Conservation (phyloP, 2,329 filamentous ascomycete species). For the Paraconiothyrium brasiliense region DNA sequence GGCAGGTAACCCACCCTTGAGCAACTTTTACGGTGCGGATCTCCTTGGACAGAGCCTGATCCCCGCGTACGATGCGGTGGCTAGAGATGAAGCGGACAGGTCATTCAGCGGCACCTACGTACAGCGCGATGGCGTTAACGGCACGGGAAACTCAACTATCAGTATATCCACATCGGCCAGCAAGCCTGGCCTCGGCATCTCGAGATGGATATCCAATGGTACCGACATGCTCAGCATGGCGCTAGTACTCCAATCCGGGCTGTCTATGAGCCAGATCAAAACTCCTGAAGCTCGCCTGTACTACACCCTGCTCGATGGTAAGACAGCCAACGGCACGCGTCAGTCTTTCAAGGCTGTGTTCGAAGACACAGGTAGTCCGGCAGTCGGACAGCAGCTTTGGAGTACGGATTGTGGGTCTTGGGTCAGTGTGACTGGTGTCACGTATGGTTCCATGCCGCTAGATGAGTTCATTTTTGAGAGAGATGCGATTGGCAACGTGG, state of each 20-base stretch:
- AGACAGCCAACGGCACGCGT: slow-evolving; percentile 22
- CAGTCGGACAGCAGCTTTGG: slow-evolving; percentile 27
- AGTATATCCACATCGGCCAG: slow-evolving; percentile 20
- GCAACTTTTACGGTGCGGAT: slow-evolving; percentile 23
- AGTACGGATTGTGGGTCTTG: slow-evolving; percentile 35
- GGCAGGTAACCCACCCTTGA: slow-evolving; percentile 20
- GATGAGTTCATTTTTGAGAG: slow-evolving; percentile 39
- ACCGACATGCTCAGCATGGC: slow-evolving; percentile 31
- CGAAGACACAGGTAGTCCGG: slow-evolving; percentile 30
- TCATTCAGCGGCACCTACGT: slow-evolving; percentile 26
- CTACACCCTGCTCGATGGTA: slow-evolving; percentile 31
- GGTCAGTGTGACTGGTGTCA: slow-evolving; percentile 34
- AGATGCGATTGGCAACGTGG: slow-evolving; percentile 29
- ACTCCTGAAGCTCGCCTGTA: slow-evolving; percentile 31
- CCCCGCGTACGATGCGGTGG: slow-evolving; percentile 28
- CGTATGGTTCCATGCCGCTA: slow-evolving; percentile 33
- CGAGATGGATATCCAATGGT: slow-evolving; percentile 27
- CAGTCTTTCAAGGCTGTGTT: slow-evolving; percentile 35
- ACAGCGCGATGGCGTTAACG: not conserved
- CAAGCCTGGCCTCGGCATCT: slow-evolving; percentile 27
- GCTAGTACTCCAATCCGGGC: slow-evolving; percentile 24
- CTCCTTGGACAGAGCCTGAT: slow-evolving; percentile 25
- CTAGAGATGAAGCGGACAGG: slow-evolving; percentile 24
- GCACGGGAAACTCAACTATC: slow-evolving; percentile 18
- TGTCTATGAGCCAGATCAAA: not conserved